Conservation (phyloP, 495 filamentous ascomycete genomes). For the Aspergillus conjunctus region DNA sequence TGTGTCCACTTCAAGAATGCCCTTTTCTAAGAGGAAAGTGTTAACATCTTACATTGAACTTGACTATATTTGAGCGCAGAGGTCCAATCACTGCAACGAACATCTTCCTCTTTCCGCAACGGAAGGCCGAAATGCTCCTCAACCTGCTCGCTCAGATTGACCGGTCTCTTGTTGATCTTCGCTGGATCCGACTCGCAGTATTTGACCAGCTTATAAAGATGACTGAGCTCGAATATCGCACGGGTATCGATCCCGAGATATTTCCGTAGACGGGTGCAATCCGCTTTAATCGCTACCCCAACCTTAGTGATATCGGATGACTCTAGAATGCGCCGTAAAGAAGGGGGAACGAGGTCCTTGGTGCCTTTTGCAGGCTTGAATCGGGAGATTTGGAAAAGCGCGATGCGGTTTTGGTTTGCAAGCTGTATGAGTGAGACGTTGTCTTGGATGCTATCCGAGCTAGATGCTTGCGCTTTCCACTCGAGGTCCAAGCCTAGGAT, state of each 20-base stretch:
- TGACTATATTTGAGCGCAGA: conserved; percentile 61
- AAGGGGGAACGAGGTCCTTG: conserved; percentile 65
- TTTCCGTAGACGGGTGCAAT: conserved; percentile 69
- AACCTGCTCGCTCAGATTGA: conserved; percentile 68
- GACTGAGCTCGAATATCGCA: conserved; percentile 77
- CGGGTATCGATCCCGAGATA: conserved; percentile 62
- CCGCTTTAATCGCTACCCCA: conserved; percentile 76
- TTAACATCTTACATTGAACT: conserved; percentile 61
- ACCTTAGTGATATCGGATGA: conserved; percentile 68
- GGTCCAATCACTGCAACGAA: conserved; percentile 75
- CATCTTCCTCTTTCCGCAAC: conserved; percentile 67
- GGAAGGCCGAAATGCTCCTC: conserved; percentile 74
- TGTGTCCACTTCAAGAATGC: background rate
- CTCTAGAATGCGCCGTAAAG: conserved; percentile 71
- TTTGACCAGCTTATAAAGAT: conserved; percentile 74
- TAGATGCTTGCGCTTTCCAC: conserved; percentile 62
- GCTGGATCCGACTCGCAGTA: conserved; percentile 53
- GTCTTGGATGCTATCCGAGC: conserved; percentile 50
- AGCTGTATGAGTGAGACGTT: conserved; percentile 81
- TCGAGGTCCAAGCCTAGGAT: conserved; percentile 86
- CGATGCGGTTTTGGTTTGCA: conserved; percentile 76
- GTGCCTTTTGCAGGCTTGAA: conserved; percentile 49
- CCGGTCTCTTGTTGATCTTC: conserved; percentile 64
- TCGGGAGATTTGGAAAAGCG: conserved; percentile 74
- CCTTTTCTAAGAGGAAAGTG: background rate